phyloP scores from a whole-genome alignment of 768 basidiomycete species.

The Nidularia pulvinata region DNA sequence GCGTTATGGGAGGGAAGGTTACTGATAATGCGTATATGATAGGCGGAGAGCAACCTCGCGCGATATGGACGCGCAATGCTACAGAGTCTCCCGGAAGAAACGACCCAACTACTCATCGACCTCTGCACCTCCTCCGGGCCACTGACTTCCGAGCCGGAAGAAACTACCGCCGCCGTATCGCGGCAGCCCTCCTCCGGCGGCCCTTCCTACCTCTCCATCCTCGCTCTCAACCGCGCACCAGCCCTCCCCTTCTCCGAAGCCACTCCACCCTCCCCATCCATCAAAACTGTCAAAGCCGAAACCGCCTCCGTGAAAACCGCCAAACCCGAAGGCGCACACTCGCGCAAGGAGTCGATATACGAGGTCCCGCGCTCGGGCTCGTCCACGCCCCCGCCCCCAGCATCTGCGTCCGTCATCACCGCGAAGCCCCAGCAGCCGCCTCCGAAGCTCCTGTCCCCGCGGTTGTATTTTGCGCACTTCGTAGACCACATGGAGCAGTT shows the following conservation, averaged over 20 bases:
- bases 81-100: constrained; percentile 79
- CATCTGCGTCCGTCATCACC: constrained; percentile 15
- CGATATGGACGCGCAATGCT: constrained; percentile 90
- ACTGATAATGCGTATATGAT: not conserved
- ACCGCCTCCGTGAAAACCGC: constrained; percentile 40
- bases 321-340: constrained; percentile 29
- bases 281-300: constrained; percentile 43
- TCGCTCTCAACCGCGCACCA: constrained; percentile 60
- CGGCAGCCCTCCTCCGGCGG: constrained; percentile 24
- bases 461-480: constrained; percentile 92
- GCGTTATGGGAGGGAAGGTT: not conserved
- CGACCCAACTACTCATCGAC: constrained; percentile 90
- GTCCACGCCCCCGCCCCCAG: constrained; percentile 29
- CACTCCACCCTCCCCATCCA: constrained; percentile 33
- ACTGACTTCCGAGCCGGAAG: constrained; percentile 38
- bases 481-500: constrained; percentile 88
- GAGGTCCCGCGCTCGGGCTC: constrained; percentile 27
- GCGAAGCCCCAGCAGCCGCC: constrained; percentile 23
- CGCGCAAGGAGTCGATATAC: constrained; percentile 31
- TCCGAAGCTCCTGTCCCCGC: constrained; percentile 70
- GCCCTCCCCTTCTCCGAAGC: constrained; percentile 38
- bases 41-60: constrained; percentile 88
- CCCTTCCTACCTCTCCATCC: constrained; percentile 82
- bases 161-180: constrained; percentile 17
- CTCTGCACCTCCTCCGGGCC: constrained; percentile 76